Evolutionary conservation across 306 rosid species (phyloP).

Genomic region (Cajanus cajan): DNA sequence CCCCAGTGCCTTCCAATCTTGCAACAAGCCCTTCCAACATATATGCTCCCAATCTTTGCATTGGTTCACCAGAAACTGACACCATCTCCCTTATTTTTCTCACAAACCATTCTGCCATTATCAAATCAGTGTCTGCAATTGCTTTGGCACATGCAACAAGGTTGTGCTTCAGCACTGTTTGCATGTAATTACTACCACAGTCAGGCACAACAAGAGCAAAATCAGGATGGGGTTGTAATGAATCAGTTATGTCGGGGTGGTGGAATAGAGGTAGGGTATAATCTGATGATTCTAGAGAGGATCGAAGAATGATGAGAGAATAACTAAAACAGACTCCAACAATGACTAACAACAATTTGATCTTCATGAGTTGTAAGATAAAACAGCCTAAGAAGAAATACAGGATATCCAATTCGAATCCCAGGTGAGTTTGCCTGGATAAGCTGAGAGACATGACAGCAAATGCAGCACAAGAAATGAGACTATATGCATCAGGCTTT

Average conservation of each 20-base stretch:
- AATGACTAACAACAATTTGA: too few relatives aligned
- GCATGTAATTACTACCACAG: conserved; percentile 55
- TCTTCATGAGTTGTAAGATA: background rate
- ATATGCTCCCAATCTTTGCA: conserved; percentile 96
- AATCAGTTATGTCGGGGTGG: too few relatives aligned
- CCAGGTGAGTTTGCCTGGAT: background rate
- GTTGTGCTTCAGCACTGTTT: conserved; percentile 59
- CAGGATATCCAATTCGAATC: background rate
- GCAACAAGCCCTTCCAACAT: conserved; percentile 97
- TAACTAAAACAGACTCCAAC: background rate
- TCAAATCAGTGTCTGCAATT: conserved; percentile 64
- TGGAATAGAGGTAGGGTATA: too few relatives aligned
- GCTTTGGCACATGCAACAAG: conserved; percentile 80
- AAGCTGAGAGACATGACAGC: background rate
- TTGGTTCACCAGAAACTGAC: conserved; percentile 90
- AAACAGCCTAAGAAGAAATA: background rate
- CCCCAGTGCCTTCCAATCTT: conserved; percentile 56
- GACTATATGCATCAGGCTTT: background rate
- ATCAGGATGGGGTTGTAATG: too few relatives aligned
- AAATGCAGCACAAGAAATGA: background rate
- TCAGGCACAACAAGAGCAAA: too few relatives aligned
- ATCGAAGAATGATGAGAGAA: background rate
- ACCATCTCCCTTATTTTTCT: conserved; percentile 76
- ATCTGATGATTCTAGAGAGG: background rate
- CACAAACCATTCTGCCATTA: conserved; percentile 73